Conservation (phyloP, 2,329 filamentous ascomycete genomes). For the Penicillium nordicum region DNA sequence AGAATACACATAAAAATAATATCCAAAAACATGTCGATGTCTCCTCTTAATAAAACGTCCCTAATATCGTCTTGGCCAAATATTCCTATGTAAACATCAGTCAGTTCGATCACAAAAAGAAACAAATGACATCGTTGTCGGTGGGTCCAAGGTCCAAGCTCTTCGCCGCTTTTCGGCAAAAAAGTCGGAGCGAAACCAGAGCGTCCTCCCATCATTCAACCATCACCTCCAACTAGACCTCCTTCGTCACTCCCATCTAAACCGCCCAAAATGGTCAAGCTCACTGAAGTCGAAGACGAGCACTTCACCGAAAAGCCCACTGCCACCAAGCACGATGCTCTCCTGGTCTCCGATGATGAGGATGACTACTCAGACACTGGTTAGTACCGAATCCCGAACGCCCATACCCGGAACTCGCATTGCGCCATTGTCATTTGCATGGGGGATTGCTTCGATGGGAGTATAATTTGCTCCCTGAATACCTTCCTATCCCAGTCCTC, state of each 20-base stretch:
- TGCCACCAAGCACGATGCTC: conserved; percentile 56
- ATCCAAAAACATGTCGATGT: too few relatives aligned
- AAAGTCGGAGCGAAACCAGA: conserved; percentile 38
- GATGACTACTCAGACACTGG: conserved; percentile 88
- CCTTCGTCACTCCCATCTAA: conserved; percentile 4
- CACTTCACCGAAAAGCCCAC: conserved; percentile 75
- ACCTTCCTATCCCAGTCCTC: not conserved
- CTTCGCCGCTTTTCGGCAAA: conserved; percentile 39
- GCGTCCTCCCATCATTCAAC: conserved; percentile 24
- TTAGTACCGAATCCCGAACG: conserved; percentile 45
- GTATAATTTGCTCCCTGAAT: not conserved
- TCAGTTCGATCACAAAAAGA: not conserved
- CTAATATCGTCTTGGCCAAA: too few relatives aligned
- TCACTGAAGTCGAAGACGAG: conserved; percentile 95
- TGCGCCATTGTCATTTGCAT: conserved; percentile 1
- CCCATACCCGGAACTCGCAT: conserved; percentile 1
- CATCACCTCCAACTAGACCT: conserved; percentile 10
- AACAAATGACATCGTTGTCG: conserved; percentile 8
- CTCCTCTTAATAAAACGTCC: too few relatives aligned
- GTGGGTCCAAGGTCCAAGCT: conserved; percentile 32
- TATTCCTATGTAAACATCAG: too few relatives aligned
- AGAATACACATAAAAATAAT: too few relatives aligned
- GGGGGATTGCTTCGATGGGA: not conserved
- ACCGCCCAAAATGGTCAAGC: conserved; percentile 73
- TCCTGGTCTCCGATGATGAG: conserved; percentile 55